Percentiles rank a stretch among this genome's conserved stretches.
Evolutionary conservation across 139 green algal species (phyloP).

Genomic region (Edaphochlamys debaryana): DNA sequence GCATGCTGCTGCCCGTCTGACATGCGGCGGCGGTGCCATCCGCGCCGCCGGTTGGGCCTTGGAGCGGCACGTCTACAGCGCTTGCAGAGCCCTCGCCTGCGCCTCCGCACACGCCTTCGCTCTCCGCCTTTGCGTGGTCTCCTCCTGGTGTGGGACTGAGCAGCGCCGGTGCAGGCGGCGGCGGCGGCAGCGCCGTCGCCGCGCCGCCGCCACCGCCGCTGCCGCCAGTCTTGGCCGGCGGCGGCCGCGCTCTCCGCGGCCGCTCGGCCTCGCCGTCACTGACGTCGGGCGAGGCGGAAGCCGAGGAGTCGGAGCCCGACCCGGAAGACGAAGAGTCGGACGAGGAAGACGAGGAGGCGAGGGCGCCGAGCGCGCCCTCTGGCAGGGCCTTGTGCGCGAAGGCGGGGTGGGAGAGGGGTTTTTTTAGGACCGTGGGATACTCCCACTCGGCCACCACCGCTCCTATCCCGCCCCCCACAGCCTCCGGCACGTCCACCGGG

Average conservation of each 20-base stretch:
- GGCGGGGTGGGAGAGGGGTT: not conserved
- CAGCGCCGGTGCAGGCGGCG: too few relatives aligned
- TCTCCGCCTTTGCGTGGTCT: not conserved
- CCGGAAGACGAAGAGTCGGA: not conserved
- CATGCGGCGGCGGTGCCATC: too few relatives aligned
- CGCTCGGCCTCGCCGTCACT: not conserved
- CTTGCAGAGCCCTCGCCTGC: too few relatives aligned
- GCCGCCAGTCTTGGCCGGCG: not conserved
- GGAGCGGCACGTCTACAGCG: too few relatives aligned
- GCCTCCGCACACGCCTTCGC: too few relatives aligned
- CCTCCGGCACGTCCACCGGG: too few relatives aligned
- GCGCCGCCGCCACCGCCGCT: too few relatives aligned
- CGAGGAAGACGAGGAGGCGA: not conserved
- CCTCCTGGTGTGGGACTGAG: too few relatives aligned
- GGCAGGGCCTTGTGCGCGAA: not conserved
- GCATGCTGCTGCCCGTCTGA: too few relatives aligned
- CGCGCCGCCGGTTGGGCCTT: not conserved
- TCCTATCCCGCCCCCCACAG: too few relatives aligned
- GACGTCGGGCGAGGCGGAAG: not conserved
- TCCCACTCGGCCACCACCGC: not conserved
- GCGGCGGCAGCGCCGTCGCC: too few relatives aligned
- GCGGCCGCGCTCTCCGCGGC: not conserved
- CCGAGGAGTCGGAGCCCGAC: not conserved
- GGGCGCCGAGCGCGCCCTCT: too few relatives aligned
- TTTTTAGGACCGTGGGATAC: conserved; percentile 19